Base-by-base conservation (phyloP, 106 monocot genomes). In the Dendrobium huoshanense region DNA sequence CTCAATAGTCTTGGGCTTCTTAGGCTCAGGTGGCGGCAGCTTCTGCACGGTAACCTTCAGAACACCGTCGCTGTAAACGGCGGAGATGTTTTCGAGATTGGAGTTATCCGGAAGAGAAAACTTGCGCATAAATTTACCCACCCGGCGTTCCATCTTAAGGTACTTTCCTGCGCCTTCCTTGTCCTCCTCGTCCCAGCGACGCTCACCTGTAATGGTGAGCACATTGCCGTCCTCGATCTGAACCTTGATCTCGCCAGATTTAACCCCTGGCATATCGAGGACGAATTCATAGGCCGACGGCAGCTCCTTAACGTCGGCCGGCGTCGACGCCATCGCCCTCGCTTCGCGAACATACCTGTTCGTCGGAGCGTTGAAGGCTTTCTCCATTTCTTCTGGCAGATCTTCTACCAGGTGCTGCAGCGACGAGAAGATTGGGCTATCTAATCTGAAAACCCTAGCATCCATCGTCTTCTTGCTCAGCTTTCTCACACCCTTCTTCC, bases 241-340 rank as follows among this genome's bases (percentile, higher is more conserved):
- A 48, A 91, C 88, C 78, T 85, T 91, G 77, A 91, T 88, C 55
- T 88, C 91, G 13, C 82, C 82, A 15, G 79, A 61, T 31, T 81
- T 84, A 5, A 95, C 48, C 9, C 95, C 95, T 4, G 95, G 95
- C 95, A 95, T 92, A 88, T 95, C 95, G 78, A 92, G 56, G n/a
- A 86, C 73, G 88, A 92, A 92, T 17, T 80, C 77, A 83, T 88
- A 87, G 15, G 92, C 51, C 43, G 56, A 48, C 9, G 95, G 84
- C n/a, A 86, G 84, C 81, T 92, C 95, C 85, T 90, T 86, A 49
- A 95, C 87, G 85, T 95, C 95, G 18, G 92, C 95, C 2, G 95
- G 92, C 5, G 95, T 92, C 18, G 83, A 67, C 13, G 87, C 88
- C 92, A 92, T 92, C n/a, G 92, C 94, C 42, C 81, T 77, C 15